Evolutionary conservation across 1,284 basidiomycete genomes (phyloP).

Genomic region (Fomitopsis schrenkii): DNA sequence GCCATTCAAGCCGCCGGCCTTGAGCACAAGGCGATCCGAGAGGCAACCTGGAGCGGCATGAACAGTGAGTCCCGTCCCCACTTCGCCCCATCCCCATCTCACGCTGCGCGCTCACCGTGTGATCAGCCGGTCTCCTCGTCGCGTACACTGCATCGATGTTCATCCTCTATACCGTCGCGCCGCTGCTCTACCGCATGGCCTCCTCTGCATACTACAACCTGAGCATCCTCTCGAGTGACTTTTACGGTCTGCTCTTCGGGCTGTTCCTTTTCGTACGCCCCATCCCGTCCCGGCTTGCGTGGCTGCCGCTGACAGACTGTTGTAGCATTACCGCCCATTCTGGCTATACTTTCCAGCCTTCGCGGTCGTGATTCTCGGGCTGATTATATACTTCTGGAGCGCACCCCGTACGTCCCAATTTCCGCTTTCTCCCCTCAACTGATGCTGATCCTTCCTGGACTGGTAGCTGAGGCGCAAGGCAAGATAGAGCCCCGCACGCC

Average conservation of each 20-base stretch:
- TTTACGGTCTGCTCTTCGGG: constrained; percentile 81
- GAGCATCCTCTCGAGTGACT: constrained; percentile 78
- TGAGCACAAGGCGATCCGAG: constrained; percentile 65
- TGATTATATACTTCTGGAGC: constrained; percentile 81
- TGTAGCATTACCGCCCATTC: constrained; percentile 71
- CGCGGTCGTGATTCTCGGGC: constrained; percentile 61
- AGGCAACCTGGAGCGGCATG: constrained; percentile 65
- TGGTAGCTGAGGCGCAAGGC: constrained; percentile 75
- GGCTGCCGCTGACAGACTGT: constrained; percentile 1
- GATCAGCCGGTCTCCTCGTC: constrained; percentile 63
- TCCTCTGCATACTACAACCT: constrained; percentile 84
- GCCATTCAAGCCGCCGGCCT: constrained; percentile 72
- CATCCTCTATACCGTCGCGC: constrained; percentile 79
- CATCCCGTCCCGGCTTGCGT: neutral
- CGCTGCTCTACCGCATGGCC: constrained; percentile 78
- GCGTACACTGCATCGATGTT: constrained; percentile 80
- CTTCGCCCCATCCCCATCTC: neutral
- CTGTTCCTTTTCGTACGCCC: constrained; percentile 35
- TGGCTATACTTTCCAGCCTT: constrained; percentile 84
- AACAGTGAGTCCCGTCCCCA: constrained; percentile 44
- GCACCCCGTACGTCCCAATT: constrained; percentile 58
- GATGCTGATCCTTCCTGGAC: neutral
- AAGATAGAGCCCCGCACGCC: constrained; percentile 58
- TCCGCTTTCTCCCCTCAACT: neutral
- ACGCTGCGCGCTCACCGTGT: constrained; percentile 4